Base-by-base conservation (phyloP, 495 filamentous ascomycete species). In the Xylaria telfairii region DNA sequence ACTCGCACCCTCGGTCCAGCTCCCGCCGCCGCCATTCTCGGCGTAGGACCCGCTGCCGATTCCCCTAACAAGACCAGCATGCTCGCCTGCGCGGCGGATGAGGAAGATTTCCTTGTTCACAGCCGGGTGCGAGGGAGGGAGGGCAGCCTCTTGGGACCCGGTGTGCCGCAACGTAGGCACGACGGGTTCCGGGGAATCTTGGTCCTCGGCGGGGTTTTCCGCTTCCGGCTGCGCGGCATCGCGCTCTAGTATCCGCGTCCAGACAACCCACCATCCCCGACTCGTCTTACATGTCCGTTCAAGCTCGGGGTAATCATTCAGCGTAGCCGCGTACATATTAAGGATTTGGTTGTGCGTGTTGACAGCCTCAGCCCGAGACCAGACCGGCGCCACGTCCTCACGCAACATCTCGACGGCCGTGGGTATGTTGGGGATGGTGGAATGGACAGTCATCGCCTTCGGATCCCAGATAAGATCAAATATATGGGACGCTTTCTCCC, bases 211-310 rank as follows among this genome's bases (percentile, higher is more conserved):
- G 1, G n/a, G n/a, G 10, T 34, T 56, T 19, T 51, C 68, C 17
- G 24, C 13, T 0, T 64, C 59, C 0, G 68, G 60, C 7, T 7
- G 73, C 17, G 47, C 51, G 49, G 62, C 56, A 3, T 75, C 82
- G 49, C 74, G 83, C 74, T 84, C 82, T 12, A 90, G 82, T 10
- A 95, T 82, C 49, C 92, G 86, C 64, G 92, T 93, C 95, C 96
- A 98, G 62, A 98, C 92, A 34, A 98, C 85, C 96, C 96, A 99
- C 95, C 95, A 99, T 1, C 94, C 94, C 12, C 94, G 87, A 59
- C 84, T 92, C 6, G 95, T 98, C 85, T 97, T 97, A 80, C 90
- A 92, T 15, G 92, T 98, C n/a, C 92, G 83, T 80, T 98, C 96
- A 8, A 91, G 78, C 75, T 95, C 93, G 17, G 84, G 79, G 1